phyloP scores from a whole-genome alignment of 805 yeast genomes.

The Candida pseudoglaebosa region DNA sequence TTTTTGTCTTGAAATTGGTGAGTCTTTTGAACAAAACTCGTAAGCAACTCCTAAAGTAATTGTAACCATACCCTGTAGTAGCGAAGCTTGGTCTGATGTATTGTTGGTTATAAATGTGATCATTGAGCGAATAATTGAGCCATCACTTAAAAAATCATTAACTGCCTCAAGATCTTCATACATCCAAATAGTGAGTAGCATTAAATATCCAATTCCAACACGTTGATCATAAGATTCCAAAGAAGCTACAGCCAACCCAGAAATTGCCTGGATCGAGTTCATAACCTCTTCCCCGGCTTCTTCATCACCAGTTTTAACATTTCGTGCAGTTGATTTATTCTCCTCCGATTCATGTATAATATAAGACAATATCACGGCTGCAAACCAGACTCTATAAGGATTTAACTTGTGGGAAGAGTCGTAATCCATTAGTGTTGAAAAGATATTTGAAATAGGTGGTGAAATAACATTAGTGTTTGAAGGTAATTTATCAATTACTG shows the following conservation, averaged over 20 bases:
- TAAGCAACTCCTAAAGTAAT: slow-evolving; percentile 72
- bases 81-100: slow-evolving; percentile 45
- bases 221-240: slow-evolving; percentile 65
- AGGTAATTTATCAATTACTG: background rate
- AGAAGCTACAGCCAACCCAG: slow-evolving; percentile 68
- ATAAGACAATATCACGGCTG: slow-evolving; percentile 60
- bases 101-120: slow-evolving; percentile 54
- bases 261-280: slow-evolving; percentile 67
- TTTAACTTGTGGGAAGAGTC: slow-evolving; percentile 62
- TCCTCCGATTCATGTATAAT: slow-evolving; percentile 53
- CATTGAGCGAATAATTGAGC: slow-evolving; percentile 62
- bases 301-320: slow-evolving; percentile 54
- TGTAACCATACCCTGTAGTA: slow-evolving; percentile 71
- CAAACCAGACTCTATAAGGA: slow-evolving; percentile 87
- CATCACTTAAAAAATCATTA: slow-evolving; percentile 66
- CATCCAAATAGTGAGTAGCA: slow-evolving; percentile 71
- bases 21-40: slow-evolving; percentile 62
- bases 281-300: slow-evolving; percentile 66
- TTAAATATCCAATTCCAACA: slow-evolving; percentile 70
- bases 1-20: slow-evolving; percentile 61
- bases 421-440: slow-evolving; percentile 69
- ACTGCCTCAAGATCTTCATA: slow-evolving; percentile 76
- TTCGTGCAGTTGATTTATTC: slow-evolving; percentile 44
- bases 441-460: slow-evolving; percentile 54
- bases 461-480: slow-evolving; percentile 16